phyloP scores from a whole-genome alignment of 2,329 filamentous ascomycete species.

The Magnaporthiopsis incrustans region DNA sequence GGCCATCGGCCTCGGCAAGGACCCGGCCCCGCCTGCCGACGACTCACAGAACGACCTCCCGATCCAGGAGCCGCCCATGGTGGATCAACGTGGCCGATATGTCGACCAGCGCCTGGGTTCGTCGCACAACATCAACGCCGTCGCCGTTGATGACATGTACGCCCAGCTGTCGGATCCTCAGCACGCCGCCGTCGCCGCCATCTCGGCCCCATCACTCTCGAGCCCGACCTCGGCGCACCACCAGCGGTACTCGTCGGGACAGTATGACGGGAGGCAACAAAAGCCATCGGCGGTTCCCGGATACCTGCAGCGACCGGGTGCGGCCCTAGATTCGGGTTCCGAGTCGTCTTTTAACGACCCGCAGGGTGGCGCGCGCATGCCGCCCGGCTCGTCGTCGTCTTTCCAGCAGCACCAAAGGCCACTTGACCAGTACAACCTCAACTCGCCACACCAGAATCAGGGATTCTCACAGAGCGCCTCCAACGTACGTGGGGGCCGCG shows the following conservation, averaged over 20 bases:
- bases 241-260: slow-evolving; percentile 33
- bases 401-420: slow-evolving; percentile 30
- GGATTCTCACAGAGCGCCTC: background rate
- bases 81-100: slow-evolving; percentile 29
- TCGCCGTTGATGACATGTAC: slow-evolving; percentile 23
- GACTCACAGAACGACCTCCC: slow-evolving; percentile 46
- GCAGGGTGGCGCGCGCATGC: background rate
- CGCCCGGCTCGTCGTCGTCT: background rate
- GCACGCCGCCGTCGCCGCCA: slow-evolving; percentile 11
- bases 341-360: slow-evolving; percentile 43
- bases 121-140: slow-evolving; percentile 13
- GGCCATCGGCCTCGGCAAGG: slow-evolving; percentile 52
- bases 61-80: slow-evolving; percentile 38
- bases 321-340: slow-evolving; percentile 41
- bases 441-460: background rate
- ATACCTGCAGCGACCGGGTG: slow-evolving; percentile 35
- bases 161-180: slow-evolving; percentile 21
- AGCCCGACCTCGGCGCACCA: slow-evolving; percentile 19
- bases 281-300: slow-evolving; percentile 34
- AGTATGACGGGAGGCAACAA: slow-evolving; percentile 22
- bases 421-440: slow-evolving; percentile 19
- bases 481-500: background rate
- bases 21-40: slow-evolving; percentile 35
- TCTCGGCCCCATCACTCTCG: slow-evolving; percentile 19
- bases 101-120: slow-evolving; percentile 16